Evolutionary conservation across 768 basidiomycete species (phyloP), one percentile per base, ranked within the genome.

Genomic region (Boletus subcaerulescens): DNA sequence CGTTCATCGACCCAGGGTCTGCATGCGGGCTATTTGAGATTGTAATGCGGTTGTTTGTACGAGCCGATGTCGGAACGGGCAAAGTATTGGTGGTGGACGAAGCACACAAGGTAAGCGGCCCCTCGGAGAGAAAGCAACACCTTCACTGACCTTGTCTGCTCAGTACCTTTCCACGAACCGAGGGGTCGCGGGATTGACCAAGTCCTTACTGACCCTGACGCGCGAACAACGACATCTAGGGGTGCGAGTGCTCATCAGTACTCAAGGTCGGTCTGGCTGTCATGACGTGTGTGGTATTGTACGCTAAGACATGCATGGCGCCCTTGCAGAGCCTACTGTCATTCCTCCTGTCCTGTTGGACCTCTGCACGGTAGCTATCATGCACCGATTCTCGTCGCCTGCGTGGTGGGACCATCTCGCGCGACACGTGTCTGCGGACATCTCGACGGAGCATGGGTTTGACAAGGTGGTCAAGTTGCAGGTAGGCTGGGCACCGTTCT

Each of bases 231-330:
- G 87, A 7, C 87, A 89, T 64, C 67, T 84, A 12, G 84, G 77
- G 0, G 85, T 86, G 81, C 76, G 87, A 9, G 80, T 89, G n/a
- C 74, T 89, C 38, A 83, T 89, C 52, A 84, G 83, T 61, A 88
- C 87, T 0, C 87, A 88, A 77, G 87, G 84, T 81, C 41, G n/a
- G 49, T 33, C 26, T 6, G 11, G 14, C 14, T 26, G 10, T 36
- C 5, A 20, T 32, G 20, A 40, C 20, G 3, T 18, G 17, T 4
- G 17, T 18, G 17, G 0, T 2, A 5, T 2, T 8, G 15, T 14
- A 39, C 13, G 4, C 39, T 56, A n/a, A 58, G n/a, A 11, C 7
- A 40, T 9, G 35, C 15, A 14, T 35, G 35, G 12, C 35, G 4
- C 59, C 13, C 15, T 22, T 36, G 13, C 62, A 87, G 84, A 89